Percentiles rank a stretch among this genome's conserved stretches.
These are phyloP conservation scores for Phytopythium chamaehyphon DNA, from an alignment of 352 stramenopile species.

Conservation along the genomic window DNA sequence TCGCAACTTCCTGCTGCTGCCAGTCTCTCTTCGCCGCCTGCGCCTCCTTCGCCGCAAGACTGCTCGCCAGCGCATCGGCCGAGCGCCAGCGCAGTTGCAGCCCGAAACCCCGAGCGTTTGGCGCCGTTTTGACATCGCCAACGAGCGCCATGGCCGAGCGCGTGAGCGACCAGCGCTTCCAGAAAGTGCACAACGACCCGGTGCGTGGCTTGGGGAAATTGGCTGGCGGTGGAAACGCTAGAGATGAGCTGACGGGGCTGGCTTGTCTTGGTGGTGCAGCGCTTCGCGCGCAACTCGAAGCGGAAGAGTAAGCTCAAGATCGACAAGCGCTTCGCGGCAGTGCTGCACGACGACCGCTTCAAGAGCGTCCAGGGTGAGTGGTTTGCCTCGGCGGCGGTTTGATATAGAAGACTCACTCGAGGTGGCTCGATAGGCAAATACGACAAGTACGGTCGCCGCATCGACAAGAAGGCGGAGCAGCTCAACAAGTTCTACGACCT, in stretches of 20 bases:
- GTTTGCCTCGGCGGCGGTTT: background rate
- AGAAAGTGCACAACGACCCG: conserved; percentile 85
- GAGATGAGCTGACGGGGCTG: conserved; percentile 2
- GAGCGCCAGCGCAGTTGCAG: background rate
- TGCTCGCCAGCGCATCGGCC: background rate
- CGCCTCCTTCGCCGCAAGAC: background rate
- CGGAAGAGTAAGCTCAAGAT: conserved; percentile 84
- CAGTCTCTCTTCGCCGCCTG: too few species aligned
- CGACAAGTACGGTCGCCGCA: conserved; percentile 84
- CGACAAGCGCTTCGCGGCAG: conserved; percentile 66
- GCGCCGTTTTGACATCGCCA: background rate
- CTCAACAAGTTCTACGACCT: conserved; percentile 80
- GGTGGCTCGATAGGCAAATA: conserved; percentile 45
- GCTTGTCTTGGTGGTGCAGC: conserved; percentile 13
- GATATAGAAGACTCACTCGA: background rate
- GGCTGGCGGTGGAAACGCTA: background rate
- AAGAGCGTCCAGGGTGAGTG: conserved; percentile 59
- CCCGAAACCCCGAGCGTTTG: too few species aligned
- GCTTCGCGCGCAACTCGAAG: conserved; percentile 74
- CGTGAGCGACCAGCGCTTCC: conserved; percentile 74
- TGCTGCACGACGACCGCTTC: conserved; percentile 76
- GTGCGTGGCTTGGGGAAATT: conserved; percentile 35
- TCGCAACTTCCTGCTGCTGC: too few species aligned
- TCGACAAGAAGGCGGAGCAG: conserved; percentile 73
- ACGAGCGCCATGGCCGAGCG: conserved; percentile 22